Evolutionary conservation across 1,284 basidiomycete genomes (phyloP), one percentile per base, ranked within the genome.

Genomic region (Volvariella volvacea): DNA sequence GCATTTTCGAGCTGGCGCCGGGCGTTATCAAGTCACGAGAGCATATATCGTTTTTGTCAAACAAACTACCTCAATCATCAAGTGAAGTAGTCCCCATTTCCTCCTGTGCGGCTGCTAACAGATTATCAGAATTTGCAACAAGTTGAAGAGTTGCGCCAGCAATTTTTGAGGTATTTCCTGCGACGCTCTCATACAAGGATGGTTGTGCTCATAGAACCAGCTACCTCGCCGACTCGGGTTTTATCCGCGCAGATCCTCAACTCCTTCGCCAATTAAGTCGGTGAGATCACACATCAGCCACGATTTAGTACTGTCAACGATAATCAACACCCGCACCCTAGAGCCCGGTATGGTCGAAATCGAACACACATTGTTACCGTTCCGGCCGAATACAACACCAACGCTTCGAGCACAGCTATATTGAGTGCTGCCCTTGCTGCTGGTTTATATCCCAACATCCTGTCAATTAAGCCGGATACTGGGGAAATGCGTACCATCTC

Each of bases 91-190:
- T 46, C 43, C 37, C 41, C 12, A n/a, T 9, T 28, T 46, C 12
- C 25, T 36, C 9, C 22, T 41, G 28, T 15, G 6, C 14, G 38
- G 19, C 14, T n/a, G 36, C 9, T 45, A 31, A 25, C 36, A 17
- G 12, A 37, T 25, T 4, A 34, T 22, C 63, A 94, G 81, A 97
- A 92, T 56, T 66, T 99, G 46, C 83, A 92, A 62, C 92, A 97
- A 62, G 96, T 99, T 40, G 96, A 99, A 61, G 96, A 99, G 59
- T 74, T 99, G 22, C 83, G 95, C 4, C 92, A 96, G 57, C 95
- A 98, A 62, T 88, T 96, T 54, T 71, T 98, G 33, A 81, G 87
- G 74, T 89, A 53, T 55, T 21, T 19, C 20, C 32, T 50, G 3
- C 34, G 19, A 22, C 16, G 22, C 3, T 36, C 22, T 32, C 15